phyloP scores from a whole-genome alignment of 768 basidiomycete species.

The Leccinum variicolor region DNA sequence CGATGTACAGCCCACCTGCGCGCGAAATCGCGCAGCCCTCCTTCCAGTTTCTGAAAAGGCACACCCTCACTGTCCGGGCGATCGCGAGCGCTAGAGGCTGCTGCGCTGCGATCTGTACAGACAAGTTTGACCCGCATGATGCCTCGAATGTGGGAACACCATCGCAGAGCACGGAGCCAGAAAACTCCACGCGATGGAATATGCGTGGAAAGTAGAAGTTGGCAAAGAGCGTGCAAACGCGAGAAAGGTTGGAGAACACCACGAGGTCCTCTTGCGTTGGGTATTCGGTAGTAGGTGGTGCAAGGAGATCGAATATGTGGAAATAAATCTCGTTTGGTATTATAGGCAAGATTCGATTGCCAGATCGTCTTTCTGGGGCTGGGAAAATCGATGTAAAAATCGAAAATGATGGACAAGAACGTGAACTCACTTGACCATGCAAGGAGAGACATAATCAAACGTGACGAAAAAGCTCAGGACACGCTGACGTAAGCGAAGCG shows the following conservation, averaged over 20 bases:
- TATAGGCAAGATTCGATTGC: slow-evolving; percentile 15
- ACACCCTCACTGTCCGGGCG: not conserved
- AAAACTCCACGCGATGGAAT: slow-evolving; percentile 32
- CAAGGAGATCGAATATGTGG: slow-evolving; percentile 28
- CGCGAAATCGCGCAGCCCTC: not conserved
- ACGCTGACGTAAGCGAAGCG: too few relatives aligned
- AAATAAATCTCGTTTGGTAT: slow-evolving; percentile 45
- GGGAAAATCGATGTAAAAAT: not conserved
- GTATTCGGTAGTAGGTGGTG: slow-evolving; percentile 11
- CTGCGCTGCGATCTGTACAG: not conserved
- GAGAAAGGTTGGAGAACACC: slow-evolving; percentile 29
- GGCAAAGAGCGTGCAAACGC: slow-evolving; percentile 44
- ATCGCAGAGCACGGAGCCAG: slow-evolving; percentile 10
- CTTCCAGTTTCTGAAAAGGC: slow-evolving; percentile 4
- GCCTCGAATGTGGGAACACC: not conserved
- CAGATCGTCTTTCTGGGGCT: slow-evolving; percentile 20
- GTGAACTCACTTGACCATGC: too few relatives aligned
- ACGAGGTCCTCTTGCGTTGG: slow-evolving; percentile 7
- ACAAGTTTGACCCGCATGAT: not conserved
- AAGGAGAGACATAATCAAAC: too few relatives aligned
- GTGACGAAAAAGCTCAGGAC: too few relatives aligned
- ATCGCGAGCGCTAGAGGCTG: not conserved
- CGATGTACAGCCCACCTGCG: not conserved
- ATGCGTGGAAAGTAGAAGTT: slow-evolving; percentile 37
- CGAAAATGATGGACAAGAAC: not conserved